Conservation (phyloP, 2,329 filamentous ascomycete species). For the Aspergillus sp. region DNA sequence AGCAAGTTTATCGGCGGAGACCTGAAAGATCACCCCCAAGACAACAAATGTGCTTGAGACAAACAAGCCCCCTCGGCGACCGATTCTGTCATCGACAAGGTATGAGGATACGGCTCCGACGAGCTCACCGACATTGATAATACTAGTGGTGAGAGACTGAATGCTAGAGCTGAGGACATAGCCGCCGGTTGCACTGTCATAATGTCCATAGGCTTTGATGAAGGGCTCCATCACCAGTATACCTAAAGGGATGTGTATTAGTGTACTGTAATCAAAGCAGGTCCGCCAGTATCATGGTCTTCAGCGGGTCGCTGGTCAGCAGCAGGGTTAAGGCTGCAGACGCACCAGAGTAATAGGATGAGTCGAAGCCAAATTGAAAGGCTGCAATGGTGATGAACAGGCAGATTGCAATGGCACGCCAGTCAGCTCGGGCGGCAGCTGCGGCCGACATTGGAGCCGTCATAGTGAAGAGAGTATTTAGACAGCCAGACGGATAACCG, state of each 20-base stretch:
- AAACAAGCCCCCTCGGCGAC: conserved; percentile 1
- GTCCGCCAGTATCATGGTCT: too few relatives aligned
- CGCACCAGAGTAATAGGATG: conserved; percentile 6
- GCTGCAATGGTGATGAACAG: conserved; percentile 3
- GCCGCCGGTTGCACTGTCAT: neutral
- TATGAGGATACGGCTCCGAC: conserved; percentile 4
- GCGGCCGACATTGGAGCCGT: neutral
- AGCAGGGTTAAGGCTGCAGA: neutral
- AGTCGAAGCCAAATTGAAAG: conserved; percentile 8
- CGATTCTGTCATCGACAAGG: neutral
- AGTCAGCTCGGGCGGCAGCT: neutral
- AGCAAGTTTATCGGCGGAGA: neutral
- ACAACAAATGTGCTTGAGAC: neutral
- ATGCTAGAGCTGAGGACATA: conserved; percentile 3
- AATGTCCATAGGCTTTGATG: conserved; percentile 3
- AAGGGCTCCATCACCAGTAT: conserved; percentile 6
- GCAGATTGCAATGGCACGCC: conserved; percentile 6
- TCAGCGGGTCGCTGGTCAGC: too few relatives aligned
- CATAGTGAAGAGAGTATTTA: neutral
- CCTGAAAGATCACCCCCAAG: neutral
- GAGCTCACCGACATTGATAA: conserved; percentile 7
- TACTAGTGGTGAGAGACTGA: conserved; percentile 4
- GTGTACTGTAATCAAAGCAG: too few relatives aligned
- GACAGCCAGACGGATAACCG: neutral
- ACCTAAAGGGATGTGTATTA: neutral